phyloP scores from a whole-genome alignment of 441 rosid species.

The Aleurites moluccanus region DNA sequence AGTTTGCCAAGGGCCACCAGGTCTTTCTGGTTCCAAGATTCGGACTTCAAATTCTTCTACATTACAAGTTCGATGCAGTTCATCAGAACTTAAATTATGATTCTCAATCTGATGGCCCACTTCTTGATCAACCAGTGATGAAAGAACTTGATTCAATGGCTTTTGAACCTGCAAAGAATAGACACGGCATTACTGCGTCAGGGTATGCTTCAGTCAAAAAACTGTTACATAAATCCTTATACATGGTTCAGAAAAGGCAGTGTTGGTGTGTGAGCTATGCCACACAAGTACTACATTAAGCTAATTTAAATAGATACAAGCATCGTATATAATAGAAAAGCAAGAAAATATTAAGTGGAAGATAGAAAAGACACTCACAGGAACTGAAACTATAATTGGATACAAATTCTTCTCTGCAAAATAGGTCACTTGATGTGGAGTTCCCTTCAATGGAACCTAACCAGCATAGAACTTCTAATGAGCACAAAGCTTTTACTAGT shows the following conservation, averaged over 20 bases:
- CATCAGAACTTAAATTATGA: slow-evolving; percentile 79
- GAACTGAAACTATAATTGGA: slow-evolving; percentile 88
- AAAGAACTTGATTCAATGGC: slow-evolving; percentile 90
- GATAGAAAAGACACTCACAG: slow-evolving; percentile 52
- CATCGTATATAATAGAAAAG: slow-evolving; percentile 17
- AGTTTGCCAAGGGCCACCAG: slow-evolving; percentile 95
- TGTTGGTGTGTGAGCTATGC: background rate
- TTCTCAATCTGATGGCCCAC: slow-evolving; percentile 89
- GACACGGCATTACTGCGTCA: slow-evolving; percentile 25
- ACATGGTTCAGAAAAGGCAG: slow-evolving; percentile 8
- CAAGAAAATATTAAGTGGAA: slow-evolving; percentile 14
- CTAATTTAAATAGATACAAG: background rate
- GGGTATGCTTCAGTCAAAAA: slow-evolving; percentile 12
- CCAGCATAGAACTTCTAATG: slow-evolving; percentile 26
- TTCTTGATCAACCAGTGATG: slow-evolving; percentile 94
- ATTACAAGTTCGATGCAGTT: slow-evolving; percentile 69
- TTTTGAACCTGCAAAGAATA: slow-evolving; percentile 64
- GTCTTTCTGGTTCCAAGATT: slow-evolving; percentile 83
- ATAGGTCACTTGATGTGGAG: slow-evolving; percentile 99
- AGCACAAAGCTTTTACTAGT: slow-evolving; percentile 24
- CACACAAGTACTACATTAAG: background rate
- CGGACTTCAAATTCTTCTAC: slow-evolving; percentile 94
- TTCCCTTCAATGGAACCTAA: slow-evolving; percentile 91
- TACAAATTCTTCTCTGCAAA: slow-evolving; percentile 89
- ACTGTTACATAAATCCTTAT: background rate